These are phyloP conservation scores for Glycyrrhiza uralensis DNA, from an alignment of 306 rosid species.

Conservation along the genomic window DNA sequence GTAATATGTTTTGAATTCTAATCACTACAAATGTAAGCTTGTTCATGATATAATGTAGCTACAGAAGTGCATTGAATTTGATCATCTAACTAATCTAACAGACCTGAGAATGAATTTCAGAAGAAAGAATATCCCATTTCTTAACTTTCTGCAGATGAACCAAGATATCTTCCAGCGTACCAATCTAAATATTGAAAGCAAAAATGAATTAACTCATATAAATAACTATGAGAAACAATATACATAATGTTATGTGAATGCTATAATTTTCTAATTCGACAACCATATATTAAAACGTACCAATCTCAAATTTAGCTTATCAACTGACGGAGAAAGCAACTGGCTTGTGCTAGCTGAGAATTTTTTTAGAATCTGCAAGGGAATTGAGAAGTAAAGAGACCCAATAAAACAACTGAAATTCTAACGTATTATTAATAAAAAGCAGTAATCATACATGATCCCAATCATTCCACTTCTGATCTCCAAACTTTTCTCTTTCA, in stretches of 20 bases:
- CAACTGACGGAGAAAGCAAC: conserved; percentile 56
- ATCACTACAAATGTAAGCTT: conserved; percentile 3
- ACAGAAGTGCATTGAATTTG: conserved; percentile 1
- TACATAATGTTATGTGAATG: conserved; percentile 4
- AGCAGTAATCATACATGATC: conserved; percentile 55
- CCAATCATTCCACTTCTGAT: conserved; percentile 44
- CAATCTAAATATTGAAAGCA: conserved; percentile 49
- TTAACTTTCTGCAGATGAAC: conserved; percentile 50
- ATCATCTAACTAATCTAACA: conserved; percentile 32
- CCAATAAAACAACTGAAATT: conserved; percentile 18
- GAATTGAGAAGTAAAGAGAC: conserved; percentile 15
- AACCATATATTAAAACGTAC: conserved; percentile 37
- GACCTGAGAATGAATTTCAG: conserved; percentile 78
- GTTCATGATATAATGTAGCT: conserved; percentile 14
- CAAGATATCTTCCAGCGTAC: conserved; percentile 63
- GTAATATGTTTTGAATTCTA: conserved; percentile 12
- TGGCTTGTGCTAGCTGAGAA: conserved; percentile 47
- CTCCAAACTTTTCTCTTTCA: conserved; percentile 42
- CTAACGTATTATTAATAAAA: conserved; percentile 3
- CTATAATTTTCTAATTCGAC: conserved; percentile 11
- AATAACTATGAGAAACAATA: conserved; percentile 7
- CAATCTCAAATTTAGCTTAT: conserved; percentile 49
- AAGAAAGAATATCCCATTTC: conserved; percentile 55
- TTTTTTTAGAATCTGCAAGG: conserved; percentile 57
- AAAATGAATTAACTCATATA: not conserved